Conservation (phyloP, 2,329 filamentous ascomycete genomes). For the Xylariaceae sp. region DNA sequence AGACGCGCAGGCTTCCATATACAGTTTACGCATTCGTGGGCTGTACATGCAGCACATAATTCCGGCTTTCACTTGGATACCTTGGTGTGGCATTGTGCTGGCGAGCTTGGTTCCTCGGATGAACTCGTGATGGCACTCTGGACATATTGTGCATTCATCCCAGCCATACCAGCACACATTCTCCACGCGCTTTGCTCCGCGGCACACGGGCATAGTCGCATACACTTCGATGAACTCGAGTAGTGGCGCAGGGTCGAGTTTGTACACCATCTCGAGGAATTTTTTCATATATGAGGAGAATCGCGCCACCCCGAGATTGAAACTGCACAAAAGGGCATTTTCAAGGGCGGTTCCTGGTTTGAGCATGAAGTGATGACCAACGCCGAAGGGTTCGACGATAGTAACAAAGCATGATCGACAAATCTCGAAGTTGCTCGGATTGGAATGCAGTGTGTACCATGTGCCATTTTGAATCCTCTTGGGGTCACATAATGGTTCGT, state of each 20-base stretch:
- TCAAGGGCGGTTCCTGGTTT: not conserved
- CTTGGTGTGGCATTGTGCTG: constrained; percentile 6
- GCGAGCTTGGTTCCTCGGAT: constrained; percentile 10
- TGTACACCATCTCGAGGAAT: constrained; percentile 10
- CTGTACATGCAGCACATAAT: constrained; percentile 19
- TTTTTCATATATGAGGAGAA: constrained; percentile 8
- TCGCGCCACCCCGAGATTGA: constrained; percentile 9
- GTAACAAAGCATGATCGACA: constrained; percentile 8
- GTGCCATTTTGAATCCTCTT: not conserved
- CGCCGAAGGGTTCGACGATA: constrained; percentile 8
- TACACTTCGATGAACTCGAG: constrained; percentile 10
- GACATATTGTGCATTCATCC: constrained; percentile 11
- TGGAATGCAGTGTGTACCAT: constrained; percentile 10
- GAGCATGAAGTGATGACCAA: constrained; percentile 7
- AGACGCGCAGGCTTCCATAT: constrained; percentile 7
- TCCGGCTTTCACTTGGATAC: not conserved
- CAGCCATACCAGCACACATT: constrained; percentile 12
- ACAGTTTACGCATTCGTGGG: constrained; percentile 10
- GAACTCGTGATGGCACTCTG: constrained; percentile 14
- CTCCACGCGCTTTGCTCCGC: constrained; percentile 5
- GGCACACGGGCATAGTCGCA: constrained; percentile 8
- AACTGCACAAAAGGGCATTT: constrained; percentile 7
- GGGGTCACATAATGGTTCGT: constrained; percentile 4
- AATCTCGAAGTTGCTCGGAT: constrained; percentile 10
- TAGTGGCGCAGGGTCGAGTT: constrained; percentile 5